Base-by-base conservation (phyloP, 495 filamentous ascomycete species). In the Aspergillus avenaceus region DNA sequence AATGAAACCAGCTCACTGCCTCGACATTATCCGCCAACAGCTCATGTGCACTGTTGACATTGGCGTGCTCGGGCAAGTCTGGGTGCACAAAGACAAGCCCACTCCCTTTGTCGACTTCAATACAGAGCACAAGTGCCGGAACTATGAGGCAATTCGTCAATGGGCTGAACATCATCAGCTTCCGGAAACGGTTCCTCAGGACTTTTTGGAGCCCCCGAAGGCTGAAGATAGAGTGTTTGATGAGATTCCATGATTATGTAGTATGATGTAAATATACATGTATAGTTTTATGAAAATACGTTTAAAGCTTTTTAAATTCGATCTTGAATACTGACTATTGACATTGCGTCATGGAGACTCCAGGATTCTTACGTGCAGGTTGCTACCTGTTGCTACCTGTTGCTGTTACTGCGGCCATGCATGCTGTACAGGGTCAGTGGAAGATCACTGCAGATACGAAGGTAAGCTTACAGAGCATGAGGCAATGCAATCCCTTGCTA, bases 41-140 rank as follows among this genome's bases (percentile, higher is more conserved):
- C 66, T 82, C 28, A 82, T 82, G 78, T 82, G 79, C 54, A 73
- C 67, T 4, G 61, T 71, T 11, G 79, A 82, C 49, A 73, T 71
- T 7, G 75, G 72, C 9, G 65, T 80, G 0, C 53, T 81, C 3
- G 78, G 77, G 2, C 76, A 81, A 45, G 67, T 82, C 16, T 82
- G 79, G 77, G 68, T 70, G 36, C 66, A 75, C 37, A 56, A 59
- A 0, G 55, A 69, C 4, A 41, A 56, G 16, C 77, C 78, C 1
- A 61, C 62, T 25, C 69, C 76, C 1, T 79, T 74, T 50, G 68
- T 75, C 6, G 76, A 83, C 44, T 82, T 83, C 61, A 77, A 80
- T 51, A 80, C 77, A 0, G 51, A 66, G 37, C 80, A 82, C 47
- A 64, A 62, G 43, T 82, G 81, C 53, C 70, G 76, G 29, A 79